Conservation (phyloP, 257 asterid genomes). For the Ophiorrhiza pumila region DNA sequence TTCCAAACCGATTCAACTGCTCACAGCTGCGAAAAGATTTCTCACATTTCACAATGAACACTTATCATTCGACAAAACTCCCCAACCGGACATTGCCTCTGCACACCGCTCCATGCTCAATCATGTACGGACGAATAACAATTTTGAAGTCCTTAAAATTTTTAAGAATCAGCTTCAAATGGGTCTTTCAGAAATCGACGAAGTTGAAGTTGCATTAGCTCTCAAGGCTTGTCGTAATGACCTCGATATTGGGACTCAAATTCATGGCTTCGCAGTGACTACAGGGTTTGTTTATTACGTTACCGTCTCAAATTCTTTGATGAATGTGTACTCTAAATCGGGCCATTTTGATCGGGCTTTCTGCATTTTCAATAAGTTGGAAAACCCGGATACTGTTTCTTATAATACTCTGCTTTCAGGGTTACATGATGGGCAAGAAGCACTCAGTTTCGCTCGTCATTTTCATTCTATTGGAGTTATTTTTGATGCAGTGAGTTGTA, state of each 20-base stretch:
- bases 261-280: constrained; percentile 58
- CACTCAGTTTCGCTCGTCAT: constrained; percentile 48
- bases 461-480: constrained; percentile 54
- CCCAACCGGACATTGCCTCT: constrained; percentile 35
- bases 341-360: constrained; percentile 41
- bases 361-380: constrained; percentile 41
- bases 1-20: constrained; percentile 17
- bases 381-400: constrained; percentile 72
- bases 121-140: constrained; percentile 40
- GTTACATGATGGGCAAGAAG: constrained; percentile 47
- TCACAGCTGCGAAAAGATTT: not conserved
- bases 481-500: constrained; percentile 70
- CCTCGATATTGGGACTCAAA: constrained; percentile 49
- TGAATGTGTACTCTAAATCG: constrained; percentile 75
- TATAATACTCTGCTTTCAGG: constrained; percentile 80
- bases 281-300: constrained; percentile 40
- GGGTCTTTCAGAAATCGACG: constrained; percentile 53
- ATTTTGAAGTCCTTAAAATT: constrained; percentile 44
- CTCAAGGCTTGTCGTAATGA: constrained; percentile 61
- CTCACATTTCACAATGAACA: constrained; percentile 35
- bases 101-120: constrained; percentile 61
- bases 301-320: constrained; percentile 73
- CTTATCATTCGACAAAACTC: constrained; percentile 57
- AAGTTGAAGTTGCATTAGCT: constrained; percentile 64
- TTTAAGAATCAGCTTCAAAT: constrained; percentile 53